A percentile compares a stretch with the other conserved stretches of the same genome.
Evolutionary conservation across 495 filamentous ascomycete genomes (phyloP).

Genomic region (Bacidia rubella): DNA sequence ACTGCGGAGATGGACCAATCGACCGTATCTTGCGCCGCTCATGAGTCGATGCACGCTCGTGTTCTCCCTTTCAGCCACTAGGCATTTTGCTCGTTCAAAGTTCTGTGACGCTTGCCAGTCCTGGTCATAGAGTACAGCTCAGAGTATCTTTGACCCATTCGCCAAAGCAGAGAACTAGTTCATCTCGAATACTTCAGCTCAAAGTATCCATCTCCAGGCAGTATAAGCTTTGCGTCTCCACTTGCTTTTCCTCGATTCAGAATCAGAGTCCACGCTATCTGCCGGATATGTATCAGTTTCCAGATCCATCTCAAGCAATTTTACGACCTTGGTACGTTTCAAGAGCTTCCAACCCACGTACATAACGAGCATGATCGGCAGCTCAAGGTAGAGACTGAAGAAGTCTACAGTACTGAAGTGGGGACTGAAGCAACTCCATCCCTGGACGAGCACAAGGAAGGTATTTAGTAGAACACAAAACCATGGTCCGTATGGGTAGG

Average conservation of each 20-base stretch:
- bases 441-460: constrained; percentile 45
- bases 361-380: constrained; percentile 38
- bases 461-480: constrained; percentile 36
- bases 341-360: constrained; percentile 37
- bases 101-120: too few relatives aligned
- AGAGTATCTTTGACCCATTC: too few relatives aligned
- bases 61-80: too few relatives aligned
- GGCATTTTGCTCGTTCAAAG: too few relatives aligned
- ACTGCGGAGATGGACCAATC: too few relatives aligned
- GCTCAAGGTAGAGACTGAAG: constrained; percentile 38
- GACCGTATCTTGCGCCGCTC: too few relatives aligned
- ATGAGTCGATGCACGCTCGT: too few relatives aligned
- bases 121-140: too few relatives aligned
- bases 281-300: constrained; percentile 35
- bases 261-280: constrained; percentile 5
- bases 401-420: constrained; percentile 37
- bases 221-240: constrained; percentile 9
- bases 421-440: constrained; percentile 44
- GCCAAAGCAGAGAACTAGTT: too few relatives aligned
- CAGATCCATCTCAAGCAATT: constrained; percentile 34
- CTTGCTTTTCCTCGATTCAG: constrained; percentile 7
- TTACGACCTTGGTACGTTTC: constrained; percentile 31
- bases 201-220: constrained; percentile 16
- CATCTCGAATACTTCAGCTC: too few relatives aligned
- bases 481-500: constrained; percentile 43